A percentile compares a stretch with the other conserved stretches of the same genome.
phyloP scores from a whole-genome alignment of 140 eudicot species.

The Anethum foeniculum region DNA sequence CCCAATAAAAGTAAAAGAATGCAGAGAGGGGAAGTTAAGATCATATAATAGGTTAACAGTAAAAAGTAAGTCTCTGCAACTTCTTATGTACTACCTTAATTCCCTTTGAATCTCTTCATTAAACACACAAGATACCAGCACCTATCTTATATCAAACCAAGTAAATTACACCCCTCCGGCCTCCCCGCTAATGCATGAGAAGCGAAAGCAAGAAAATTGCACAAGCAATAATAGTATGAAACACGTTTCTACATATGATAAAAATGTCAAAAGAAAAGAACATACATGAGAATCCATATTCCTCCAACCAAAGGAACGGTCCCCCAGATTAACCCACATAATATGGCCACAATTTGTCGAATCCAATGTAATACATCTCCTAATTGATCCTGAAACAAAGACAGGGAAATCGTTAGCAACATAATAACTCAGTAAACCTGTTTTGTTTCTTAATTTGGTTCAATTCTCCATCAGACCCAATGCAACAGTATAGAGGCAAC shows the following conservation, averaged over 20 bases:
- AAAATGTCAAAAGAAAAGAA: slow-evolving; percentile 6
- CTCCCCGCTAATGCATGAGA: not conserved
- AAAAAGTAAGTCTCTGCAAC: not conserved
- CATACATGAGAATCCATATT: slow-evolving; percentile 81
- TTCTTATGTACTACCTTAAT: not conserved
- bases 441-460: not conserved
- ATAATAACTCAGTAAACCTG: not conserved
- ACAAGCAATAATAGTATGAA: not conserved
- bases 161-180: no score
- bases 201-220: not conserved
- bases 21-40: not conserved
- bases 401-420: slow-evolving; percentile 16
- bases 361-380: slow-evolving; percentile 98
- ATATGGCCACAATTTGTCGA: slow-evolving; percentile 72
- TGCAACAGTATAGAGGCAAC: not conserved
- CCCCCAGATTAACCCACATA: slow-evolving; percentile 93
- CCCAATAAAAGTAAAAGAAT: not conserved
- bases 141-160: no score
- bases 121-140: not conserved
- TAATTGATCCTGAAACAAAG: slow-evolving; percentile 70
- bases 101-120: not conserved
- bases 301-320: slow-evolving; percentile 90
- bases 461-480: not conserved
- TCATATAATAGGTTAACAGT: not conserved
- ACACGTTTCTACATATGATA: not conserved